phyloP scores from a whole-genome alignment of 306 rosid genomes.

The Prunus mume region DNA sequence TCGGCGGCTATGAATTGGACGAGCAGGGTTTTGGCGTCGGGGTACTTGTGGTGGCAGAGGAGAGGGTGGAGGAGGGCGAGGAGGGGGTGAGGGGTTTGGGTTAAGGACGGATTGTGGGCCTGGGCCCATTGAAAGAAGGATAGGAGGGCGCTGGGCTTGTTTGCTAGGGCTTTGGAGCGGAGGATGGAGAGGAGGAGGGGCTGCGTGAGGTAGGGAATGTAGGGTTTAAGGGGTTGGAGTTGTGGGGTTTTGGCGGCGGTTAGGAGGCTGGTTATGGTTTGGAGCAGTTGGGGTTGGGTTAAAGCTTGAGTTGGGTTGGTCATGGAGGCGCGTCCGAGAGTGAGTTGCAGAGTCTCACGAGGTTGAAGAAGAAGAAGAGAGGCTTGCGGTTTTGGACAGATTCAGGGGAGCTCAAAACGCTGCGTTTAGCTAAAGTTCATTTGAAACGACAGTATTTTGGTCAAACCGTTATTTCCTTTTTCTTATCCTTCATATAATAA shows the following conservation, averaged over 20 bases:
- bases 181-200: conserved; percentile 52
- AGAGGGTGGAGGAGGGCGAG: conserved; percentile 66
- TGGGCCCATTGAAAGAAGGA: conserved; percentile 63
- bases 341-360: background rate
- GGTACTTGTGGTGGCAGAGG: conserved; percentile 46
- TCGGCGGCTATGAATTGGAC: conserved; percentile 61
- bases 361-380: background rate
- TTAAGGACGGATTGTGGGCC: conserved; percentile 41
- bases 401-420: background rate
- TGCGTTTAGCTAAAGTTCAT: background rate
- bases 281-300: conserved; percentile 22
- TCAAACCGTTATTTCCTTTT: no score
- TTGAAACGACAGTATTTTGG: background rate
- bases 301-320: background rate
- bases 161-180: conserved; percentile 39
- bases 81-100: conserved; percentile 46
- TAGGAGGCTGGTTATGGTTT: conserved; percentile 33
- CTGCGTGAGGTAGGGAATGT: conserved; percentile 46
- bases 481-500: no score
- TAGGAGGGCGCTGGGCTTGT: conserved; percentile 46
- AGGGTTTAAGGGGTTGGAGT: conserved; percentile 21
- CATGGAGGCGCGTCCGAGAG: background rate
- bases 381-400: background rate
- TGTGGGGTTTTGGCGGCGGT: conserved; percentile 18
- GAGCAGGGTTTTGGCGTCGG: conserved; percentile 70